A percentile compares a stretch with the other conserved stretches of the same genome.
These are phyloP conservation scores for Ogataea nitratoaversa DNA, from an alignment of 805 yeast genomes.

Conservation along the genomic window DNA sequence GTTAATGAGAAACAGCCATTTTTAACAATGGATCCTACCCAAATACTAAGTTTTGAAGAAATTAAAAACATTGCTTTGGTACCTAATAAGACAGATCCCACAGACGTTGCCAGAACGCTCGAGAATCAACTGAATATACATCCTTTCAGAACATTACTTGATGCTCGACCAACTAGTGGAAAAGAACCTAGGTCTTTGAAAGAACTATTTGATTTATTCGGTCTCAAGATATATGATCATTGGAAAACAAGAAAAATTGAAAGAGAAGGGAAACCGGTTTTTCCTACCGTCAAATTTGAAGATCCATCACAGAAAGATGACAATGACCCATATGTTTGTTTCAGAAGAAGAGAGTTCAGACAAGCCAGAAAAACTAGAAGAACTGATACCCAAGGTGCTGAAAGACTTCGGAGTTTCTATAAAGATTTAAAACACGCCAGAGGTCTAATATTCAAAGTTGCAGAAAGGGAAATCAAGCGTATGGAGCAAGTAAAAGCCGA, in stretches of 20 bases:
- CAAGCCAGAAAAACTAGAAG: constrained; percentile 95
- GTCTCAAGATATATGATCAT: constrained; percentile 67
- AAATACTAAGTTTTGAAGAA: constrained; percentile 67
- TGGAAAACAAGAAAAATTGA: constrained; percentile 75
- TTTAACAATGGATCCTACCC: constrained; percentile 76
- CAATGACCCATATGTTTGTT: constrained; percentile 90
- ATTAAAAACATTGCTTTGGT: constrained; percentile 48
- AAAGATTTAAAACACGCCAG: constrained; percentile 75
- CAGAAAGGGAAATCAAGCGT: constrained; percentile 68
- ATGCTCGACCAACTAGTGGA: constrained; percentile 38
- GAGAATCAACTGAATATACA: constrained; percentile 51
- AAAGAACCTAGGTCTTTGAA: constrained; percentile 41
- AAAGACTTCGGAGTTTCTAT: constrained; percentile 69
- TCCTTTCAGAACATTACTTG: constrained; percentile 58
- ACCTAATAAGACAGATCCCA: constrained; percentile 44
- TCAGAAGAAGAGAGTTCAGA: constrained; percentile 90
- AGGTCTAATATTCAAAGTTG: constrained; percentile 61
- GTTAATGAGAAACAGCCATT: constrained; percentile 85
- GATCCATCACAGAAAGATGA: constrained; percentile 81
- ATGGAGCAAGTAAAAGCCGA: constrained; percentile 61
- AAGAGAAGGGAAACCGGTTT: constrained; percentile 64
- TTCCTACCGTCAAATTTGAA: constrained; percentile 78
- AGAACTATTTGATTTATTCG: constrained; percentile 52
- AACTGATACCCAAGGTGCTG: constrained; percentile 86
- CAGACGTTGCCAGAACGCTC: constrained; percentile 53